These are phyloP conservation scores for Cutaneotrichosporon mucoides DNA, from an alignment of 1,284 basidiomycete species.

Conservation along the genomic window DNA sequence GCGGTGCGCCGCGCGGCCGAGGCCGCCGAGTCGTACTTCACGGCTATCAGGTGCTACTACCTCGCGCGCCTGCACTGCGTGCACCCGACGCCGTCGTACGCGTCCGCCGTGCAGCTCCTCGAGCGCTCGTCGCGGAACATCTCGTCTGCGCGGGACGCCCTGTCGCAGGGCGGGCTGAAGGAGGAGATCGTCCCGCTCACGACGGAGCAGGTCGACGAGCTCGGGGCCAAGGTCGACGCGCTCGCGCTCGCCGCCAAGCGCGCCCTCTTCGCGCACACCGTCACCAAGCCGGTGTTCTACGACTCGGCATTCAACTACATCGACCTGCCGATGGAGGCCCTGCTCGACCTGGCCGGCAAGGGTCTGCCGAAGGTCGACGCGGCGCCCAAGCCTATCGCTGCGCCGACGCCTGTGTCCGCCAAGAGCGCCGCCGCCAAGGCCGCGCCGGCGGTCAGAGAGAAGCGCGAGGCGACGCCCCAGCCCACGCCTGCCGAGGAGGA, in stretches of 20 bases:
- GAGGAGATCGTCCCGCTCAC: conserved; percentile 35
- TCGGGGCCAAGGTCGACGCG: conserved; percentile 55
- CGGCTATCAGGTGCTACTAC: conserved; percentile 55
- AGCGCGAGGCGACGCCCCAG: conserved; percentile 34
- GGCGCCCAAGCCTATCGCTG: conserved; percentile 19
- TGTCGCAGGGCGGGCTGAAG: conserved; percentile 27
- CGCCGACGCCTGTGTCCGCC: conserved; percentile 16
- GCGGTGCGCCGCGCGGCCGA: conserved; percentile 73
- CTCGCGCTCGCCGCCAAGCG: conserved; percentile 63
- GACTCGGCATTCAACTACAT: conserved; percentile 93
- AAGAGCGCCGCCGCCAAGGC: conserved; percentile 2
- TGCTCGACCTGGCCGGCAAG: conserved; percentile 68
- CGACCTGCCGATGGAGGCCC: conserved; percentile 71
- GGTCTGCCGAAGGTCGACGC: conserved; percentile 11
- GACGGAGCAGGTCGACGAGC: conserved; percentile 50
- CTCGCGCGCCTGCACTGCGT: conserved; percentile 48
- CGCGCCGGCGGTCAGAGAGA: conserved; percentile 7
- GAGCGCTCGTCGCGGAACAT: conserved; percentile 27
- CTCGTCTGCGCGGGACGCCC: conserved; percentile 26
- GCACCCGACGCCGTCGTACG: conserved; percentile 42
- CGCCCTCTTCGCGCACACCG: conserved; percentile 73
- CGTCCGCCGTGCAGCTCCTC: conserved; percentile 43
- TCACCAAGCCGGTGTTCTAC: conserved; percentile 84
- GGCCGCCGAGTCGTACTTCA: conserved; percentile 66
- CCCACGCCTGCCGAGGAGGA: conserved; percentile 13